These are phyloP conservation scores for Kalaharituber pfeilii DNA, from an alignment of 2,329 filamentous ascomycete genomes.

Conservation along the genomic window DNA sequence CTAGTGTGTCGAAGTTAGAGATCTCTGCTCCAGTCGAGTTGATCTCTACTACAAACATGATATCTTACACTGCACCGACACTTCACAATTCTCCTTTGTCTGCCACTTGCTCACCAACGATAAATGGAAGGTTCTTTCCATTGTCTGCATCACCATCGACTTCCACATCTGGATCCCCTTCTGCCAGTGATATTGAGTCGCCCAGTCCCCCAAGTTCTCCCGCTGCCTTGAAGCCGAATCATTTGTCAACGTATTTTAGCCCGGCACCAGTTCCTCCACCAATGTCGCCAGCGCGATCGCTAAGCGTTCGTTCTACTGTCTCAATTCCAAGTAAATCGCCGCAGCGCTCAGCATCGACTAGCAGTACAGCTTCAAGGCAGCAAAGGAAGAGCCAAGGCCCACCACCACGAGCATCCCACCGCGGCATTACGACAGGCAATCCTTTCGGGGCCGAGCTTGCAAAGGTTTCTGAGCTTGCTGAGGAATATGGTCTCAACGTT, in stretches of 20 bases:
- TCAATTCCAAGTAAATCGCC: slow-evolving; percentile 9
- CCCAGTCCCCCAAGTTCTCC: slow-evolving; percentile 9
- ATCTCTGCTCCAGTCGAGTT: slow-evolving; percentile 81
- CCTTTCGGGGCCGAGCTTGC: slow-evolving; percentile 83
- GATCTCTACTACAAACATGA: slow-evolving; percentile 87
- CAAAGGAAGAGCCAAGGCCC: background rate
- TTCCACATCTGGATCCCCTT: background rate
- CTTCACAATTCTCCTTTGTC: slow-evolving; percentile 30
- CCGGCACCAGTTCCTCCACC: background rate
- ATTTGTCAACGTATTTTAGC: background rate
- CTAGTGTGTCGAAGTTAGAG: slow-evolving; percentile 26
- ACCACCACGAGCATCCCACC: background rate
- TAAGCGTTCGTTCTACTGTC: background rate
- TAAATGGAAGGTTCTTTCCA: slow-evolving; percentile 26
- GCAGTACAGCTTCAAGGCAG: slow-evolving; percentile 2
- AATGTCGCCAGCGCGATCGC: background rate
- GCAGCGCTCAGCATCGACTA: background rate
- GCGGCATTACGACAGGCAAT: slow-evolving; percentile 30
- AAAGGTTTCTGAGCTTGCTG: slow-evolving; percentile 80
- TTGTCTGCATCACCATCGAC: slow-evolving; percentile 27
- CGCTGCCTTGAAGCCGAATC: slow-evolving; percentile 4
- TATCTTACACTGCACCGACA: slow-evolving; percentile 86
- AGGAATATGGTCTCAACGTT: slow-evolving; percentile 56
- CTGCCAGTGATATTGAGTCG: background rate
- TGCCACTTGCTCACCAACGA: slow-evolving; percentile 30